These are phyloP conservation scores for Linaria vulgaris DNA, from an alignment of 257 asterid genomes.

Conservation along the genomic window DNA sequence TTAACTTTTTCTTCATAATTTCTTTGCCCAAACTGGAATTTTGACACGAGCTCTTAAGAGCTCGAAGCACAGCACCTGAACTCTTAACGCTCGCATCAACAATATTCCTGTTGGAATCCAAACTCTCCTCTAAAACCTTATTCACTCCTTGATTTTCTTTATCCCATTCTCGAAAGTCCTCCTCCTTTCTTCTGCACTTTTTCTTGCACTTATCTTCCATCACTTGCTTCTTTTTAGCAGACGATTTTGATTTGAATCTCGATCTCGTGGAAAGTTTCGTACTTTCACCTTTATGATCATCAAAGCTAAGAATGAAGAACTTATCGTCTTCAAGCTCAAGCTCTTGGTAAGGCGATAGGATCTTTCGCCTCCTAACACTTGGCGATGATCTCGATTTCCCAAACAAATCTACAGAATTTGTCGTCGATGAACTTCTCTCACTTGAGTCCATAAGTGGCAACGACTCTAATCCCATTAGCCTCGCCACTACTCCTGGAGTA, in stretches of 20 bases:
- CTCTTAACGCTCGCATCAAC: slow-evolving; percentile 24
- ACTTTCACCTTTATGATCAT: slow-evolving; percentile 33
- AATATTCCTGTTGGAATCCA: not conserved
- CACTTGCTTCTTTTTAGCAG: slow-evolving; percentile 15
- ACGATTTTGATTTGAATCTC: slow-evolving; percentile 2
- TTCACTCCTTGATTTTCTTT: slow-evolving; percentile 38
- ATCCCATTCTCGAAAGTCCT: slow-evolving; percentile 21
- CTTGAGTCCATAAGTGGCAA: slow-evolving; percentile 32
- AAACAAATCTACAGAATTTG: slow-evolving; percentile 27
- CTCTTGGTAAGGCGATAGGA: slow-evolving; percentile 42
- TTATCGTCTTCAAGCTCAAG: slow-evolving; percentile 65
- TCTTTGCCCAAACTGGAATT: slow-evolving; percentile 6
- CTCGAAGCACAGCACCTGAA: slow-evolving; percentile 31
- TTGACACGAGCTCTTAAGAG: slow-evolving; percentile 16
- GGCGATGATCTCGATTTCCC: slow-evolving; percentile 31
- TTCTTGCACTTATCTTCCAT: slow-evolving; percentile 22
- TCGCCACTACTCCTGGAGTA: slow-evolving; percentile 55
- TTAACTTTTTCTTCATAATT: slow-evolving; percentile 21
- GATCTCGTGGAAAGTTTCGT: slow-evolving; percentile 12
- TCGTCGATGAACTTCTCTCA: slow-evolving; percentile 31
- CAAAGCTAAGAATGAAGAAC: slow-evolving; percentile 67
- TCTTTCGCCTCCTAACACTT: slow-evolving; percentile 25
- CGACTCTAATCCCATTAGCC: slow-evolving; percentile 70
- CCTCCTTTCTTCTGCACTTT: slow-evolving; percentile 29
- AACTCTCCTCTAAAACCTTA: slow-evolving; percentile 6